Evolutionary conservation across 805 yeast genomes (phyloP).

Genomic region (Tetrapisispora iriomotensis): DNA sequence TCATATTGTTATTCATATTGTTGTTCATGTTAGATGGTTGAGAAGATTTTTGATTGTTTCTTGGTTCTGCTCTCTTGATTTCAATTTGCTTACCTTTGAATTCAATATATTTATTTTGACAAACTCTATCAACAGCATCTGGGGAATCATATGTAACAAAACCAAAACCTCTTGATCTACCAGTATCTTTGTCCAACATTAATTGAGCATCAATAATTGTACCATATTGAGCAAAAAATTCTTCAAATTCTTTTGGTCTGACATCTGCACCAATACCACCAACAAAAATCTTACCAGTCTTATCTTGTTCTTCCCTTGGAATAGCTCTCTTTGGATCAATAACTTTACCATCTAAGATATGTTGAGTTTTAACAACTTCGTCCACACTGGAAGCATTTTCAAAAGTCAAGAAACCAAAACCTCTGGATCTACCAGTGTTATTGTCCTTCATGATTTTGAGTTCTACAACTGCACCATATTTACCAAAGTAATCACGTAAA

Average conservation of each 20-base stretch:
- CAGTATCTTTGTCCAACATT: constrained; percentile 95
- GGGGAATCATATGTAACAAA: constrained; percentile 93
- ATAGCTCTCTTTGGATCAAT: constrained; percentile 97
- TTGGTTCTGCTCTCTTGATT: constrained; percentile 75
- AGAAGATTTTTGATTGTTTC: constrained; percentile 46
- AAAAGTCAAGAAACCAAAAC: constrained; percentile 90
- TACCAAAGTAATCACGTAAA: constrained; percentile 67
- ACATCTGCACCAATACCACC: constrained; percentile 96
- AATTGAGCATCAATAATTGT: constrained; percentile 89
- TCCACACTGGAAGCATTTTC: constrained; percentile 73
- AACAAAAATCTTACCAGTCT: constrained; percentile 91
- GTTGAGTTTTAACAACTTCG: constrained; percentile 76
- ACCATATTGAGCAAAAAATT: constrained; percentile 80
- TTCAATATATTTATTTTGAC: constrained; percentile 68
- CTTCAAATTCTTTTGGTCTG: constrained; percentile 80
- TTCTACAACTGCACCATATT: constrained; percentile 83
- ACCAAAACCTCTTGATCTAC: constrained; percentile 94
- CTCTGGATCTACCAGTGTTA: constrained; percentile 80
- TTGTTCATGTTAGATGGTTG: constrained; percentile 17
- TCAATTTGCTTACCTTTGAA: constrained; percentile 83
- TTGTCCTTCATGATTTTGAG: constrained; percentile 89
- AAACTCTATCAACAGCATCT: constrained; percentile 83
- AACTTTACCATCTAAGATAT: constrained; percentile 86
- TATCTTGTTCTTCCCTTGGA: constrained; percentile 94
- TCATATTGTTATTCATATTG: constrained; percentile 22